These are phyloP conservation scores for Phytopythium vexans DNA, from an alignment of 352 stramenopile species.

Conservation along the genomic window DNA sequence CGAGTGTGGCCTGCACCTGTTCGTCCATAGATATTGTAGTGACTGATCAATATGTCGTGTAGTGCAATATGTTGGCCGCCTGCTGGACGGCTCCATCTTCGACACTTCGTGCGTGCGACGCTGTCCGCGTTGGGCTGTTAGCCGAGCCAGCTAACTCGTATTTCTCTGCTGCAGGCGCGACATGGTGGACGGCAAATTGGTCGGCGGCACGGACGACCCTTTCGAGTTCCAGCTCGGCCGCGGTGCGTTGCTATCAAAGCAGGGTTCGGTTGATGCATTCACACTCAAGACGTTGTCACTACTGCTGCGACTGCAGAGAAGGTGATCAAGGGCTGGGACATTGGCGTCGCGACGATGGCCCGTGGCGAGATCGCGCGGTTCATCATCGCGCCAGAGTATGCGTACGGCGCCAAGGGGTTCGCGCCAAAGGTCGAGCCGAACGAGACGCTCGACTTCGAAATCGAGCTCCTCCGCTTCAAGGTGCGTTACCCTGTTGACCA, in stretches of 20 bases:
- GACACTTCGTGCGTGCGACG: slow-evolving; percentile 63
- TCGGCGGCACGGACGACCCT: slow-evolving; percentile 78
- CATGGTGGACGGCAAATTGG: slow-evolving; percentile 72
- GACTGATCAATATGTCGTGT: not conserved
- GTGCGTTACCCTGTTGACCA: slow-evolving; percentile 18
- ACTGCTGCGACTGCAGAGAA: slow-evolving; percentile 40
- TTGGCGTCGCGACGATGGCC: slow-evolving; percentile 78
- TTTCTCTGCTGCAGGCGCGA: slow-evolving; percentile 42
- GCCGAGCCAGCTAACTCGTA: not conserved
- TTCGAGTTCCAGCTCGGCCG: slow-evolving; percentile 84
- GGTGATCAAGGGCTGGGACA: slow-evolving; percentile 86
- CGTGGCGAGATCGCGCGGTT: slow-evolving; percentile 77
- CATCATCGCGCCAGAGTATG: slow-evolving; percentile 82
- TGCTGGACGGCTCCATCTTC: slow-evolving; percentile 85
- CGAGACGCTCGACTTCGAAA: slow-evolving; percentile 86
- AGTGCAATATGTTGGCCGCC: slow-evolving; percentile 83
- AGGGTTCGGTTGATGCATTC: not conserved
- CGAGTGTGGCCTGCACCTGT: not conserved
- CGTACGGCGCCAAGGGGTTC: slow-evolving; percentile 73
- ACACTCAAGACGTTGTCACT: slow-evolving; percentile 3
- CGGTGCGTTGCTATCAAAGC: slow-evolving; percentile 22
- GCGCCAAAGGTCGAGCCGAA: slow-evolving; percentile 83
- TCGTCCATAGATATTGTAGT: too few relatives aligned
- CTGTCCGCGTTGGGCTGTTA: not conserved
- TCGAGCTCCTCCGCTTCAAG: slow-evolving; percentile 77